A percentile compares a stretch with the other conserved stretches of the same genome.
Conservation (phyloP, 148 eudicot genomes). For the Chenopodium album region DNA sequence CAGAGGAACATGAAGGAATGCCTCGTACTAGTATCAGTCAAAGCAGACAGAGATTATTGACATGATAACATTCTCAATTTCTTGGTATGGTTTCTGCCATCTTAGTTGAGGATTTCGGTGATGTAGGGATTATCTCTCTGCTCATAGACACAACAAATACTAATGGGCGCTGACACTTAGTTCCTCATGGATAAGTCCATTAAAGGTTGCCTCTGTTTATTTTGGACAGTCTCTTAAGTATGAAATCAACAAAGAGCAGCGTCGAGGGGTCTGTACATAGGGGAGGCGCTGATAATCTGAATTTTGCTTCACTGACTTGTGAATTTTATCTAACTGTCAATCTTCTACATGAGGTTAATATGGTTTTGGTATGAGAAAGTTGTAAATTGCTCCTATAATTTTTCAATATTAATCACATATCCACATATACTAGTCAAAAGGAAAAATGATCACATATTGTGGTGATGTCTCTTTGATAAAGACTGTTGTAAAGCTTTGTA, state of each 20-base stretch:
- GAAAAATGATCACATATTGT: neutral
- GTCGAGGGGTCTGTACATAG: neutral
- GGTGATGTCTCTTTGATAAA: neutral
- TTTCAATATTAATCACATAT: neutral
- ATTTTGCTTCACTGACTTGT: neutral
- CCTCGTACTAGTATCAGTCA: constrained; percentile 22
- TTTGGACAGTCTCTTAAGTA: neutral
- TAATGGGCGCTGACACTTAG: neutral
- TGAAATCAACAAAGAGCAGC: neutral
- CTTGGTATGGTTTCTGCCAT: constrained; percentile 2
- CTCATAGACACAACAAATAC: constrained; percentile 1
- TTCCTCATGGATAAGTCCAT: neutral
- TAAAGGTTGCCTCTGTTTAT: neutral
- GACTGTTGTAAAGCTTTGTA: neutral
- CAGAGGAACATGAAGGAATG: constrained; percentile 51
- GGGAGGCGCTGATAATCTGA: neutral
- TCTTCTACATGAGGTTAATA: neutral
- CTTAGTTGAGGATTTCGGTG: constrained; percentile 9
- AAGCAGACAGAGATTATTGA: constrained; percentile 28
- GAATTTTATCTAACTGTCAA: neutral
- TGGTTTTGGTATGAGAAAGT: neutral
- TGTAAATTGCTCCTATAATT: constrained; percentile 10
- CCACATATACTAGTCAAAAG: neutral
- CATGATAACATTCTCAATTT: constrained; percentile 11
- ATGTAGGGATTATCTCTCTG: neutral